Evolutionary conservation across 108 stramenopile genomes (phyloP), one percentile per base, ranked within the genome.

Genomic region (Nitzschia sp.): DNA sequence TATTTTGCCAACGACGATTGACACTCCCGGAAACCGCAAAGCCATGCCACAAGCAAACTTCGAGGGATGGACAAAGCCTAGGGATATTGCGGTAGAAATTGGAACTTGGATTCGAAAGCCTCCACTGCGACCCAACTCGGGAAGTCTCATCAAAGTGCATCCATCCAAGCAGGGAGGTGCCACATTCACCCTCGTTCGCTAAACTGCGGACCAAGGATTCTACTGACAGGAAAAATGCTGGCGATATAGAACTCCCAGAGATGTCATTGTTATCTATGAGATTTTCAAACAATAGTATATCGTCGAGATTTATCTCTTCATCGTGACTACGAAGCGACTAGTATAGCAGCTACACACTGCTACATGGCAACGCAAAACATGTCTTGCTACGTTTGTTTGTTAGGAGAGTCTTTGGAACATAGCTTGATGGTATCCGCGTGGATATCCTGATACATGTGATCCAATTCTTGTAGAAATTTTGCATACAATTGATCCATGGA

Each of bases 91-190:
- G 40, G 79, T 70, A 37, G 86, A 89, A 68, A 89, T 92, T 77
- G 86, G 83, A 25, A 70, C 68, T 26, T 92, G 88, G 86, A 77
- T 87, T 42, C 56, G 76, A 38, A 71, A 76, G 34, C 85, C 88
- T 3, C 51, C 55, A 11, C 71, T 92, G 37, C 75, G 91, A 50
- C 91, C 91, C 8, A 86, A 92, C 64, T 88, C 87, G 39, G 91
- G 91, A 8, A 80, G 80, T 63, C 78, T 92, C 59, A 77, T 92
- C n/a, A 92, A 92, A 69, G 91, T 92, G 12, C 72, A 69, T 72
- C 76, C 83, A 2, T 69, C 80, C 43, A 77, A 80, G 34, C 73
- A 58, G 52, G 82, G 71, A 34, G 87, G 80, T 22, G 85, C 87
- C 46, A 75, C 70, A 7, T 88, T 88, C 59, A 74, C 69, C 52